Conservation (phyloP, 345 rosid genomes). For the Eucalyptus polyanthemos region DNA sequence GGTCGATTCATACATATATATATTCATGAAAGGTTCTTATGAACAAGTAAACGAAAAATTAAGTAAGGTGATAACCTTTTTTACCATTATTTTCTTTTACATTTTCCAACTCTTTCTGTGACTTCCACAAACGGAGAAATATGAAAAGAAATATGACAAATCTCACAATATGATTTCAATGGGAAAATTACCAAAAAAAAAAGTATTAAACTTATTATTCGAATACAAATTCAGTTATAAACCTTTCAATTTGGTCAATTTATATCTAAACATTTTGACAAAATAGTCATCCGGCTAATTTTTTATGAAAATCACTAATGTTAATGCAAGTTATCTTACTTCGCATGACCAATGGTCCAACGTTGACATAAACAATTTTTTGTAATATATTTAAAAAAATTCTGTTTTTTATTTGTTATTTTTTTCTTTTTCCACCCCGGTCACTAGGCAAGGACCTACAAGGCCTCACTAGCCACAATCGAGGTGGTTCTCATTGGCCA, state of each 20-base stretch:
- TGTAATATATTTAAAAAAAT: not conserved
- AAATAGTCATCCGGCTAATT: not conserved
- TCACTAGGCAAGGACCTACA: not conserved
- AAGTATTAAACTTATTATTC: not conserved
- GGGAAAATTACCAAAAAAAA: not conserved
- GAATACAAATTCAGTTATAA: not conserved
- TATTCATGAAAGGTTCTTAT: not conserved
- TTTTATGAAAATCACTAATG: fast-evolving
- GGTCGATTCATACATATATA: too few relatives aligned
- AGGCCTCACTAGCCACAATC: not conserved
- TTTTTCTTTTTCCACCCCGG: not conserved
- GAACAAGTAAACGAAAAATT: not conserved
- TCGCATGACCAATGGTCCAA: fast-evolving
- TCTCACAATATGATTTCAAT: not conserved
- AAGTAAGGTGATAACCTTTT: not conserved
- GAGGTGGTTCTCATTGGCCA: not conserved
- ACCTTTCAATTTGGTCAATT: not conserved
- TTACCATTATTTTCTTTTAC: not conserved
- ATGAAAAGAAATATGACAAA: not conserved
- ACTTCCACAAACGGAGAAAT: not conserved
- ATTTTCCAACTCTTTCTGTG: not conserved
- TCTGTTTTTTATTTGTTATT: not conserved
- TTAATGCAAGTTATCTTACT: not conserved
- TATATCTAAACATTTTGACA: not conserved
- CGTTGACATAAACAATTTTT: not conserved